phyloP scores from a whole-genome alignment of 129 eudicot genomes.

The Ambrosia artemisiifolia region DNA sequence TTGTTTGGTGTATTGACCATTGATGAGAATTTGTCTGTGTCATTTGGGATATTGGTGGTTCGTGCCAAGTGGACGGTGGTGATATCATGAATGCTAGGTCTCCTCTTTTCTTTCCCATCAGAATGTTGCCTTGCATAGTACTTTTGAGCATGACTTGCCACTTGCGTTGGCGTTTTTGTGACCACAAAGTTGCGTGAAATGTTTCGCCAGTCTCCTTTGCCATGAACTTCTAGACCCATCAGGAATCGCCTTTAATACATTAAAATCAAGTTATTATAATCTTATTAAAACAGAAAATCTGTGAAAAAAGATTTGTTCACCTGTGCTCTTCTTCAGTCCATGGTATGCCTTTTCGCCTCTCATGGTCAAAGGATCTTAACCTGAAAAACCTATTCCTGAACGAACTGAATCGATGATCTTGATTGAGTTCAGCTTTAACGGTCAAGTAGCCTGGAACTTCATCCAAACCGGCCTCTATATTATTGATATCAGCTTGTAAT shows the following conservation, averaged over 20 bases:
- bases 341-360: conserved; percentile 86
- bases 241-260: conserved; percentile 57
- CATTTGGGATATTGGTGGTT: conserved; percentile 20
- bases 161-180: conserved; percentile 86
- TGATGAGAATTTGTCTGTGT: conserved; percentile 11
- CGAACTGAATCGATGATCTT: conserved; percentile 37
- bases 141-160: conserved; percentile 95
- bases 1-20: conserved; percentile 15
- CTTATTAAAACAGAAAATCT: neutral
- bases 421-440: conserved; percentile 52
- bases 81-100: conserved; percentile 97
- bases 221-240: conserved; percentile 72
- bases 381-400: conserved; percentile 47
- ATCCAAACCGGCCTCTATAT: conserved; percentile 78
- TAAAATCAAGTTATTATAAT: neutral
- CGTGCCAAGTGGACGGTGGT: conserved; percentile 56
- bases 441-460: conserved; percentile 60
- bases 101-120: conserved; percentile 76
- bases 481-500: conserved; percentile 68
- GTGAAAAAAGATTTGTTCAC: conserved; percentile 22
- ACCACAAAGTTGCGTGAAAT: conserved; percentile 74
- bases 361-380: conserved; percentile 63
- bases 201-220: conserved; percentile 93
- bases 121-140: conserved; percentile 69
- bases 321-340: conserved; percentile 99